Base-by-base conservation (phyloP, 305 asterid species). In the Ilex paraguariensis region DNA sequence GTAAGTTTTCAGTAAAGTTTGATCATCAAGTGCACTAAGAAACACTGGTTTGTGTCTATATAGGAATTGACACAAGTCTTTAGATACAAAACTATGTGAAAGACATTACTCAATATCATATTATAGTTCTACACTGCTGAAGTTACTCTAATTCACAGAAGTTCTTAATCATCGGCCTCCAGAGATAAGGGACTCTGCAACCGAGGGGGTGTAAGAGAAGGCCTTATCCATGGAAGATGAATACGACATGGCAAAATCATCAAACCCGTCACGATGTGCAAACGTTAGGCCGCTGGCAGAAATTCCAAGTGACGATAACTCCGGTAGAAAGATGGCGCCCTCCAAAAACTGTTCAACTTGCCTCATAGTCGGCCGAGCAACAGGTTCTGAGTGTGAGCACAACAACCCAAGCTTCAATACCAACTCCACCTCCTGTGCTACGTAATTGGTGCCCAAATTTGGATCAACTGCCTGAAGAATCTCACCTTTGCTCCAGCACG, bases 371-470 rank as follows among this genome's bases (percentile, higher is more conserved):
- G 90, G 90, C 79, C 90, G 73, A 46, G 56, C 56, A 3, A 62
- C 67, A 0, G 90, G 75, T 68, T 70, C 75, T 1, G 80, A 63
- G 57, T 75, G 79, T n/a, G 78, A 79, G 42, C 87, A 84, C 62
- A 79, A 32, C 58, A 84, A 64, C 1, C 90, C 90, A 17, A 84
- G 70, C 39, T 73, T 82, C 39, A 84, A 36, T 14, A 79, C 87
- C 71, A 84, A 52, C 59, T 79, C 82, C 11, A 57, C 79, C 62
- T 84, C 84, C 46, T 60, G 73, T 9, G 54, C 44, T 14, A 11
- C 71, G 48, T 48, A 84, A 33, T 70, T 74, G 13, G 2, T 44
- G 0, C 77, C 73, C 56, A 84, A 56, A 50, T 79, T 81, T 6
- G 52, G 67, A 73, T 84, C 90, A 56, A 75, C 69, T 0, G 67